Base-by-base conservation (phyloP, 1,284 basidiomycete species). In the Kwoniella shivajii region DNA sequence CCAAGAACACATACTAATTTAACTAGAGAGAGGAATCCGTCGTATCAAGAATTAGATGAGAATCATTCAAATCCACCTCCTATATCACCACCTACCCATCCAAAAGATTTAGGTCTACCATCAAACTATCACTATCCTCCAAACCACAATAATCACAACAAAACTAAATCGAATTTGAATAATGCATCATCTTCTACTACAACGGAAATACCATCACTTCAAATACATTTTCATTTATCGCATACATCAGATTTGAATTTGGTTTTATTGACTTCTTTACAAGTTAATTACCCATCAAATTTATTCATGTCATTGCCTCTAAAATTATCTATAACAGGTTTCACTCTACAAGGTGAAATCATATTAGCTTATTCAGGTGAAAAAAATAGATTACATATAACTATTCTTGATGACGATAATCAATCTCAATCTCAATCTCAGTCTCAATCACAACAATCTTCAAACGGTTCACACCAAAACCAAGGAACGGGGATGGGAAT, bases 221-320 rank as follows among this genome's bases (percentile, higher is more conserved):
- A 82, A 58, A 61, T 82, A 2, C 80, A 81, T 54, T 64, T 82
- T 0, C 68, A 72, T 26, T 50, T 81, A 29, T 59, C 69, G 13
- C 81, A 81, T 60, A 61, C 73, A 7, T 77, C 80, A 31, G 74
- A 80, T 57, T 65, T 82, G 42, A 64, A 77, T 4, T 68, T 83
- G 30, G 89, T 88, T 2, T 83, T 99, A 61, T 86, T 87, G n/a
- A 98, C 95, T 0, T 92, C 90, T 10, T 83, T 99, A 18, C 85
- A 93, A 62, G 93, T 99, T 76, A 97, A 98, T 79, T 96, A 98
- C 74, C 94, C 95, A 1, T 90, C 90, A 0, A 86, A 88, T 0
- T 85, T 88, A 69, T 98, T 99, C 82, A 97, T 99, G 92, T 87
- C 88, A 6, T 83, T 99, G 18, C 96, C 96, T 2, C 89, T 99